A percentile compares a stretch with the other conserved stretches of the same genome.
Conservation (phyloP, 495 filamentous ascomycete genomes). For the Talaromyces thailandensis region DNA sequence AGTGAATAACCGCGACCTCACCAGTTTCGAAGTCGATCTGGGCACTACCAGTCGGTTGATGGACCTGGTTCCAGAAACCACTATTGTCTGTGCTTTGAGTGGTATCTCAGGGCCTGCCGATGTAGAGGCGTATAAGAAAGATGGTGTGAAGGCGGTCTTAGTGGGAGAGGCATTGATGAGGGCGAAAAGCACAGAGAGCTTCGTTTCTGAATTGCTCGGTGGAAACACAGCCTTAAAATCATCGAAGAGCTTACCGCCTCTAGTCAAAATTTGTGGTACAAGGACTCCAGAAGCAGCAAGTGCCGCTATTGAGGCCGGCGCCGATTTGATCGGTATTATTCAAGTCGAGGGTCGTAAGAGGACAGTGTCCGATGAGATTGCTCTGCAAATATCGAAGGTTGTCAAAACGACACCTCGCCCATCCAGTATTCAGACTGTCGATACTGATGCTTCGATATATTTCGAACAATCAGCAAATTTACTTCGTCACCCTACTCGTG, state of each 20-base stretch:
- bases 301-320: conserved; percentile 76
- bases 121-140: conserved; percentile 76
- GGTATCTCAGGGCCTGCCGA: conserved; percentile 90
- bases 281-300: conserved; percentile 71
- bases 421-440: conserved; percentile 15
- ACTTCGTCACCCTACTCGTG: conserved; percentile 47
- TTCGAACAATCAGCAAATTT: conserved; percentile 49
- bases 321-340: conserved; percentile 90
- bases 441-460: conserved; percentile 33
- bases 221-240: conserved; percentile 28
- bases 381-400: conserved; percentile 67
- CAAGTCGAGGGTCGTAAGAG: conserved; percentile 73
- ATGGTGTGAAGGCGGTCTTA: conserved; percentile 85
- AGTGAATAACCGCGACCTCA: conserved; percentile 94
- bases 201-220: conserved; percentile 74
- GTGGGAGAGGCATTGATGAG: conserved; percentile 96
- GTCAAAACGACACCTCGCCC: conserved; percentile 53
- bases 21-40: conserved; percentile 92
- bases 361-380: conserved; percentile 65
- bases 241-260: conserved; percentile 24
- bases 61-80: conserved; percentile 71
- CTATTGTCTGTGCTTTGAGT: conserved; percentile 90
- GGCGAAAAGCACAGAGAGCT: conserved; percentile 65
- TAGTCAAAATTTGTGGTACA: conserved; percentile 98
- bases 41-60: conserved; percentile 89